Evolutionary conservation across 1,284 basidiomycete species (phyloP), one percentile per base, ranked within the genome.

Genomic region (Salmacisia buchloeana): DNA sequence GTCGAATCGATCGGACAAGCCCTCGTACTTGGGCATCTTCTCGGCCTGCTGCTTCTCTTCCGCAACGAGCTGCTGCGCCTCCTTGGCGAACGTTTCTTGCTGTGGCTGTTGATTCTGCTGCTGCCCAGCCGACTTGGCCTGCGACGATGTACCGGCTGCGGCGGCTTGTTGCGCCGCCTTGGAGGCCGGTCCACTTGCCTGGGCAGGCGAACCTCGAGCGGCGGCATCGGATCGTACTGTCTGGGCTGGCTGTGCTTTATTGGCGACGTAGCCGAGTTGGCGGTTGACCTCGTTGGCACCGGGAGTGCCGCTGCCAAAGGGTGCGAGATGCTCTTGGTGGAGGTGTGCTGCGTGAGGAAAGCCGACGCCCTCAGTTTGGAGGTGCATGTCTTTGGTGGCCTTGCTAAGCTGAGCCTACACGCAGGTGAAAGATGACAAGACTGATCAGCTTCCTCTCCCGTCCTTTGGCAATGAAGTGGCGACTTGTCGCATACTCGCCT

Each of bases 1-100:
- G 34, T 68, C 66, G 66, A 76, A 79, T 10, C 74, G 68, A 9
- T 77, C 75, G 36, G 64, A 60, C 29, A 77, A 66, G 12, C 73
- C 75, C 23, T 72, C 69, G 68, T 76, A 74, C 62, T 68, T 63
- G 23, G 73, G 75, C 70, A 75, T 64, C 70, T 74, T 74, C 31
- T 75, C 73, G 3, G 70, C 67, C 0, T 73, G 73, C 34, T 69
- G 62, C 33, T 69, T 62, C 63, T 76, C 75, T 38, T 75, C 73
- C 43, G 69, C 66, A 3, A 75, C 73, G 35, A 76, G 71, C 56
- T 70, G 68, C 59, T 74, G 68, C 12, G 73, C 71, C 23, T 5
- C 33, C 25, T 61, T 23, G 21, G n/a, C 29, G 27, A 9, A 27
- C 5, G 39, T 25, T 1, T 62, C 33, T 33, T 54, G 43, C 27